phyloP scores from a whole-genome alignment of 768 basidiomycete species.

The Wakefieldia striispora region DNA sequence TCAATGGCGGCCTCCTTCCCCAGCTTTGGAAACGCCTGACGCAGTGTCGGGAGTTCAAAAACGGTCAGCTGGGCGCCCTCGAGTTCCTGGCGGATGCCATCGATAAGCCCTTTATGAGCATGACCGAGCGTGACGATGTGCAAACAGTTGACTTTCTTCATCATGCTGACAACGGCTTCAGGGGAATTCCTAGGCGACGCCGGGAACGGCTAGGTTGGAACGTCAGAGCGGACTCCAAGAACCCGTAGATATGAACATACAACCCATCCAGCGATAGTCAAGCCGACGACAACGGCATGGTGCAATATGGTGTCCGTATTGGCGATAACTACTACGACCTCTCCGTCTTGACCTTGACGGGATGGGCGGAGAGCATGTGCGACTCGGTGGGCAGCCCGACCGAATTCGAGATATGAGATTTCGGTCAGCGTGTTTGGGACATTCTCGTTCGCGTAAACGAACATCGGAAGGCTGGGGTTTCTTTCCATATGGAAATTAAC shows the following conservation, averaged over 20 bases:
- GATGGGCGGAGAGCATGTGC: constrained; percentile 25
- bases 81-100: constrained; percentile 3
- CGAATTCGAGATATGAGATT: constrained; percentile 25
- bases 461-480: constrained; percentile 14
- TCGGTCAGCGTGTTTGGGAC: constrained; percentile 11
- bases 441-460: constrained; percentile 14
- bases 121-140: constrained; percentile 14
- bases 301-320: constrained; percentile 30
- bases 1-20: constrained; percentile 25
- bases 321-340: constrained; percentile 34
- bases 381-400: constrained; percentile 31
- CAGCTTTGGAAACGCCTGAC: constrained; percentile 35
- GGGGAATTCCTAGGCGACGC: constrained; percentile 23
- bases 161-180: constrained; percentile 19
- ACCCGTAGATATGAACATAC: background rate
- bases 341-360: constrained; percentile 17
- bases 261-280: constrained; percentile 5
- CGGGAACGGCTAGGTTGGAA: constrained; percentile 18
- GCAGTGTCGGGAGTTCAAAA: constrained; percentile 16
- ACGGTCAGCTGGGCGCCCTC: background rate
- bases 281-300: constrained; percentile 25
- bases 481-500: constrained; percentile 21
- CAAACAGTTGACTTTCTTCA: constrained; percentile 17
- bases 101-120: constrained; percentile 10
- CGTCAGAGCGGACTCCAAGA: constrained; percentile 12